phyloP scores from a whole-genome alignment of 371 early-diverging fungal species.

The Vairimorpha necatrix region DNA sequence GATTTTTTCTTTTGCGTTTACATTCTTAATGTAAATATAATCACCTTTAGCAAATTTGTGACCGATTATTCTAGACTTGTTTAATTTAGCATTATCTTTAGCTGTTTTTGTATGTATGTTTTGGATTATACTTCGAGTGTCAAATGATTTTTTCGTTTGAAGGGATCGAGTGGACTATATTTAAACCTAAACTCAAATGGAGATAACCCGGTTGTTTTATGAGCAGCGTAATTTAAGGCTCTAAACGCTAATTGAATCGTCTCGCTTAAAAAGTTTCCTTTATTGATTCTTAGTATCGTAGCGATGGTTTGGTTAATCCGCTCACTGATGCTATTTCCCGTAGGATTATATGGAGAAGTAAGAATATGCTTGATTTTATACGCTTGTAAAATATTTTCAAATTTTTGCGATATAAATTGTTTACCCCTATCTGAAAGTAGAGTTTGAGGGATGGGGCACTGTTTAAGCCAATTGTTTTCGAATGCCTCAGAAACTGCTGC shows the following conservation, averaged over 20 bases:
- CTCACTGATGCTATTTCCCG: background rate
- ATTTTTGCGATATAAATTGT: background rate
- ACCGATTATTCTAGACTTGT: too few species aligned
- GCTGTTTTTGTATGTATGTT: too few species aligned
- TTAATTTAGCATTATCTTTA: too few species aligned
- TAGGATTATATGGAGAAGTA: background rate
- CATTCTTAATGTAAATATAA: too few species aligned
- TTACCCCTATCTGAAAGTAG: background rate
- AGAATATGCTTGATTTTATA: background rate
- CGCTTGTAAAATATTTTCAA: background rate
- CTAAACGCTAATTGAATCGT: background rate
- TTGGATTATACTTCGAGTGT: too few species aligned
- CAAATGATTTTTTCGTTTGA: too few species aligned
- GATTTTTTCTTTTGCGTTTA: too few species aligned
- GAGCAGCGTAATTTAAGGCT: background rate
- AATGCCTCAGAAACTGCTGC: background rate
- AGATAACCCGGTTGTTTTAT: background rate
- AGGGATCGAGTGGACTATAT: background rate
- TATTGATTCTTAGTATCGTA: background rate
- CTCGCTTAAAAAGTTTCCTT: background rate
- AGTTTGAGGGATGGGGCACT: background rate
- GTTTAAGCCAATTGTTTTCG: background rate
- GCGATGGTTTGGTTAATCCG: background rate
- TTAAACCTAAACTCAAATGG: background rate
- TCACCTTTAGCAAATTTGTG: too few species aligned